Evolutionary conservation across 140 eudicot genomes (phyloP).

Genomic region (Senecio squalidus): DNA sequence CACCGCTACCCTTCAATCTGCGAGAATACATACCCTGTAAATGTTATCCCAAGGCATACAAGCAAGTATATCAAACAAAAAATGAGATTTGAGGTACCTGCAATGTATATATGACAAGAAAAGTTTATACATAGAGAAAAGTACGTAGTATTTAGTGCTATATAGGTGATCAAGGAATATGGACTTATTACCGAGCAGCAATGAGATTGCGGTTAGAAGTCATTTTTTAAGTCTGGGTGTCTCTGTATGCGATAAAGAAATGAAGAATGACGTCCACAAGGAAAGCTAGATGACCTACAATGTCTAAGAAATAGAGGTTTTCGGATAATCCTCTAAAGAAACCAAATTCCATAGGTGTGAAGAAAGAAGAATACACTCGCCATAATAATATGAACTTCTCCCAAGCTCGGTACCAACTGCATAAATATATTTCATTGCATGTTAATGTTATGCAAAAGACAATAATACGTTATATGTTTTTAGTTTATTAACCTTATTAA

Average conservation of each 20-base stretch:
- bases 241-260: constrained; percentile 83
- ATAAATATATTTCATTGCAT: too few species aligned
- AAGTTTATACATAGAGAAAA: neutral
- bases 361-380: too few species aligned
- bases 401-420: constrained; percentile 89
- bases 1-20: too few species aligned
- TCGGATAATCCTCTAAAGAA: constrained; percentile 80
- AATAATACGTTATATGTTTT: too few species aligned
- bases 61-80: constrained; percentile 59
- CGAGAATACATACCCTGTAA: constrained; percentile 71
- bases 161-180: too few species aligned
- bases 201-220: constrained; percentile 53
- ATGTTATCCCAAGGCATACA: constrained; percentile 93
- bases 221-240: constrained; percentile 66
- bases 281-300: constrained; percentile 73
- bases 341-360: constrained; percentile 95
- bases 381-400: constrained; percentile 71
- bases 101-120: constrained; percentile 46
- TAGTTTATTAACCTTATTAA: too few species aligned
- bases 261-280: constrained; percentile 64
- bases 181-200: constrained; percentile 53
- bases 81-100: too few species aligned
- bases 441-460: too few species aligned
- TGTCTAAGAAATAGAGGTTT: constrained; percentile 66
- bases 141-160: too few species aligned